Evolutionary conservation across 1,139 yeast species (phyloP), one percentile per base, ranked within the genome.

Genomic region (Yamadazyma atlantica): DNA sequence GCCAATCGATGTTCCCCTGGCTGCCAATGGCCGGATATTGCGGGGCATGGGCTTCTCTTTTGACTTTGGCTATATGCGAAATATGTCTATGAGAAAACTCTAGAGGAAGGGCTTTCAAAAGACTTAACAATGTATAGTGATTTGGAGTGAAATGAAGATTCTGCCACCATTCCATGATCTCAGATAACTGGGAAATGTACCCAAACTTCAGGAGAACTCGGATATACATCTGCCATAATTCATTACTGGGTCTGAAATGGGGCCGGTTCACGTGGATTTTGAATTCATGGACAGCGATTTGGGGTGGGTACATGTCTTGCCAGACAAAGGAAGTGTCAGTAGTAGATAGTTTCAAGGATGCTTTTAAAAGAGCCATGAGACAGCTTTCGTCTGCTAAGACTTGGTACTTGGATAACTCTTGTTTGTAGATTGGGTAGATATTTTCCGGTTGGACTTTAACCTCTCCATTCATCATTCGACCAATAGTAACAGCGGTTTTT

Each of bases 211-310:
- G 68, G 16, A 82, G 60, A 51, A 82, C 60, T 7, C 61, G 52
- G 19, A 83, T 74, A 49, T 83, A 85, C 22, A 57, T 52, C 27
- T 61, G 64, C 73, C 88, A 74, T 24, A 81, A 56, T 14, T 54
- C 52, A 32, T 69, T 66, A 6, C 69, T 60, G 0, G 88, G 85
- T 50, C 48, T 2, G 44, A 41, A 8, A 48, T 66, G 29, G 59
- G 55, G 35, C 55, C 49, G 62, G 57, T 9, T 10, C 21, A 60
- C 62, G 33, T 62, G 40, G 16, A 45, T 54, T 41, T 75, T 71
- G 56, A 82, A 78, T 51, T 82, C 86, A 30, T 66, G 71, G 5
- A 80, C 69, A 0, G 85, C 82, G 12, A 80, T 65, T 45, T 82
- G 87, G 1, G 83, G 68, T 0, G 89, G 85, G 41, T 60, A 73